Evolutionary conservation across 805 yeast genomes (phyloP), one percentile per base, ranked within the genome.

Genomic region (Nakazawaea populi): DNA sequence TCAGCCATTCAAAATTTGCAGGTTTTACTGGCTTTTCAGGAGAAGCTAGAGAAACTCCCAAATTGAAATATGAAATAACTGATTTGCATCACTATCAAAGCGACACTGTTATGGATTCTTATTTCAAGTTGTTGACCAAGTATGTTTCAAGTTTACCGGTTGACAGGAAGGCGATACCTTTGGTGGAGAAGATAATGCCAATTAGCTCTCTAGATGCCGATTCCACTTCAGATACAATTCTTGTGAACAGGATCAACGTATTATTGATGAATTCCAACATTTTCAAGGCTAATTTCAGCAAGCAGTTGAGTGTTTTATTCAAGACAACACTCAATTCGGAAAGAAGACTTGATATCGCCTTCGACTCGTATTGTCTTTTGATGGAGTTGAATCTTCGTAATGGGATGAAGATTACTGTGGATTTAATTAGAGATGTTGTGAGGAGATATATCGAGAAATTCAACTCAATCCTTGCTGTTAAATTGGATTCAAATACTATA

Each of bases 111-210:
- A 48, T 67, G 9, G 66, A 63, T 32, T 57, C 61, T 43, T 68
- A 67, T 49, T 58, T 68, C 44, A 66, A 62, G 50, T 43, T 67
- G 11, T 48, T 68, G 39, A 54, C 53, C 4, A 52, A 60, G 0
- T 66, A 60, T 46, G 57, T 60, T 2, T 50, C 52, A 4, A 51
- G 52, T 8, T 32, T 32, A 32, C 35, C 35, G 11, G 11, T 8
- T 32, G 40, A 56, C 56, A 53, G 55, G n/a, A 45, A 55, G 24
- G 42, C 48, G 4, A 53, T 55, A 30, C 45, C 54, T 32, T 42
- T 67, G 32, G 48, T 68, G 18, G 72, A 68, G 34, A 66, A 66
- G 42, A 52, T 69, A 24, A 64, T 62, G 8, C 73, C 73, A 1
- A 58, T 68, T 10, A 64, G 68, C 14, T 59, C 62, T 27, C 55